These are phyloP conservation scores for Auxenochlorella pyrenoidosa DNA, from an alignment of 139 green algal genomes.

Conservation along the genomic window DNA sequence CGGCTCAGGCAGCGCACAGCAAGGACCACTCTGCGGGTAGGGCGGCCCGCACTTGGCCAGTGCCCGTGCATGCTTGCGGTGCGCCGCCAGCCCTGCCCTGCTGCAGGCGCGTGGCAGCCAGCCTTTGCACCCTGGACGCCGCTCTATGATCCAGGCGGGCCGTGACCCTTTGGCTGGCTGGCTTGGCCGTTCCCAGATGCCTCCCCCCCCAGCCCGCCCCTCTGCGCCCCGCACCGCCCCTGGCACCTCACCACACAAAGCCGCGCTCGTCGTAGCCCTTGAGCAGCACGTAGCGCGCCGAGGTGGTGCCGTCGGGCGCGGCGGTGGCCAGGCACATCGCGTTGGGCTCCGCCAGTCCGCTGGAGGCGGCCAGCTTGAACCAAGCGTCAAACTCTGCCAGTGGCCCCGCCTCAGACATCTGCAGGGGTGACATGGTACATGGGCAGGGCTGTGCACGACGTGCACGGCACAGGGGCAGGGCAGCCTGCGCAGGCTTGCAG, in stretches of 20 bases:
- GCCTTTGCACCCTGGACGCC: background rate
- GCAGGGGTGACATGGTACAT: too few species aligned
- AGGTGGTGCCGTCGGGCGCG: conserved; percentile 53
- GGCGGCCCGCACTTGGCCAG: too few species aligned
- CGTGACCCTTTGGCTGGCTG: too few species aligned
- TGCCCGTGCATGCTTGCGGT: too few species aligned
- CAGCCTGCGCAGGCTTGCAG: too few species aligned
- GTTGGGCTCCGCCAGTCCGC: conserved; percentile 79
- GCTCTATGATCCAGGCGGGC: conserved; percentile 29
- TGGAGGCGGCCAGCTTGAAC: conserved; percentile 58
- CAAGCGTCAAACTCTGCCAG: conserved; percentile 75
- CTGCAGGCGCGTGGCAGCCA: background rate
- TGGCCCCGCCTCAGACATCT: conserved; percentile 60
- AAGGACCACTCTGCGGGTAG: too few species aligned
- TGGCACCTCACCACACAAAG: conserved; percentile 82
- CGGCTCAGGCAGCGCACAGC: too few species aligned
- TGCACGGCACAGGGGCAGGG: too few species aligned
- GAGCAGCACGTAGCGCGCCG: conserved; percentile 63
- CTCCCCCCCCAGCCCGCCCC: too few species aligned
- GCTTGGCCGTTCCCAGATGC: background rate
- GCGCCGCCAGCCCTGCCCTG: too few species aligned
- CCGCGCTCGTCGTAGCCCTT: conserved; percentile 73
- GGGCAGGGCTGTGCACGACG: too few species aligned
- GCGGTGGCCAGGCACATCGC: conserved; percentile 79
- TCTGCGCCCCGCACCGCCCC: too few species aligned